Conservation (phyloP, 306 rosid species). For the Lagenaria siceraria region DNA sequence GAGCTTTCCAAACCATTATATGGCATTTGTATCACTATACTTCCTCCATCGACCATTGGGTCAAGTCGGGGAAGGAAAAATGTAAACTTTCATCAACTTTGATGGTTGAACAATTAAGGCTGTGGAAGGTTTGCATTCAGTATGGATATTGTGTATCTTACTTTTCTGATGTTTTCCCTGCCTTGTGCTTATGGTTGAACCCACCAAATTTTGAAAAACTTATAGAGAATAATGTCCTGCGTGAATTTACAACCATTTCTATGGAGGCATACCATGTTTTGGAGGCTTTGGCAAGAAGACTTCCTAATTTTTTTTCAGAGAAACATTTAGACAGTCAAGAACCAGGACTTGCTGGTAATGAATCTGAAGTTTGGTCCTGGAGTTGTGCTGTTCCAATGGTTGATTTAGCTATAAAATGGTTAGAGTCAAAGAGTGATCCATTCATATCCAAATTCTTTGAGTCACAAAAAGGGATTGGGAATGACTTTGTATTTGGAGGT, state of each 20-base stretch:
- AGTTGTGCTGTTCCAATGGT: constrained; percentile 82
- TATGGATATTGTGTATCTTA: constrained; percentile 65
- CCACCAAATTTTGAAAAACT: constrained; percentile 61
- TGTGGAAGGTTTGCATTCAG: constrained; percentile 91
- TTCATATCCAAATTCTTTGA: constrained; percentile 32
- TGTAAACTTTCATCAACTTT: constrained; percentile 64
- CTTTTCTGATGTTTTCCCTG: constrained; percentile 63
- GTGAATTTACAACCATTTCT: constrained; percentile 59
- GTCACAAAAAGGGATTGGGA: constrained; percentile 19
- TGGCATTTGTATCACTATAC: constrained; percentile 59
- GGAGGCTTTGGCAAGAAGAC: constrained; percentile 69
- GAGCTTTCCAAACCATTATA: constrained; percentile 59
- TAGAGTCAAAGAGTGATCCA: constrained; percentile 49
- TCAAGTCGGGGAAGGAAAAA: constrained; percentile 56
- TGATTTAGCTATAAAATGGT: constrained; percentile 76
- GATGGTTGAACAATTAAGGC: constrained; percentile 68
- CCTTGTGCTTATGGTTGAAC: constrained; percentile 74
- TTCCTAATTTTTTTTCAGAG: constrained; percentile 61
- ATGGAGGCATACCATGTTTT: constrained; percentile 71
- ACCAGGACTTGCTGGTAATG: constrained; percentile 25
- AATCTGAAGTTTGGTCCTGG: constrained; percentile 79
- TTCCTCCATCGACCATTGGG: constrained; percentile 66
- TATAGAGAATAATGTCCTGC: constrained; percentile 30
- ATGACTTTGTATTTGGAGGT: constrained; percentile 18
- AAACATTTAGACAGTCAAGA: constrained; percentile 23